Evolutionary conservation across 108 stramenopile genomes (phyloP), one percentile per base, ranked within the genome.

Genomic region (Skeletonema costatum): DNA sequence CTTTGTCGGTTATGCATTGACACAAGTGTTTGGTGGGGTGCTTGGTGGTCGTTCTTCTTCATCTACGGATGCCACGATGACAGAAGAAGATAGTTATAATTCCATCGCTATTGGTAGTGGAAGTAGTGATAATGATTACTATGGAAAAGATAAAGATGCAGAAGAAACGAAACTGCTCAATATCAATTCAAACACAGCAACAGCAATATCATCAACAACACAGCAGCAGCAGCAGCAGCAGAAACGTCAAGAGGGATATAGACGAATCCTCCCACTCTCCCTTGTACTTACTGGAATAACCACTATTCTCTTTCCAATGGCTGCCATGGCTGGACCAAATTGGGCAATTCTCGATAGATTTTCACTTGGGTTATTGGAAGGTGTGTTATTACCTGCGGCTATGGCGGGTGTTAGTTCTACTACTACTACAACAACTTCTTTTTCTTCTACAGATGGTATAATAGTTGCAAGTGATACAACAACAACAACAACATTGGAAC

Each of bases 401-500:
- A 81, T 81, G 80, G 75, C 80, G 2, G 80, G 80, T 68, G 80
- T 81, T 17, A 58, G 77, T 25, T 44, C 66, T 35, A 79, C 71
- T 19, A 60, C 62, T 9, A 53, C 36, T 1, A 71, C 32, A 13
- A 48, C 32, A 32, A 46, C 53, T 50, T 19, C 19, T 25, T 21
- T 6, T 60, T 17, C 31, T 60, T 17, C 60, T 8, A 9, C 31
- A 14, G 69, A 61, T 62, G 39, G 25, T 25, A 25, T 2, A 41
- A 41, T 41, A 2, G 10, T 41, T 2, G 11, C 39, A 41, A 41
- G 39, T 41, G 39, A 41, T 41, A 11, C 10, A 12, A 41, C 11
- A 41, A 41, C 2, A 41, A 12, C 39, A 41, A 12, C 39, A 41
- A 39, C 8, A 39, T 9, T 39, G 9, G 12, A 41, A 41, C 39